phyloP scores from a whole-genome alignment of 2,329 filamentous ascomycete genomes.

The Neofusicoccum kwambonambiense region DNA sequence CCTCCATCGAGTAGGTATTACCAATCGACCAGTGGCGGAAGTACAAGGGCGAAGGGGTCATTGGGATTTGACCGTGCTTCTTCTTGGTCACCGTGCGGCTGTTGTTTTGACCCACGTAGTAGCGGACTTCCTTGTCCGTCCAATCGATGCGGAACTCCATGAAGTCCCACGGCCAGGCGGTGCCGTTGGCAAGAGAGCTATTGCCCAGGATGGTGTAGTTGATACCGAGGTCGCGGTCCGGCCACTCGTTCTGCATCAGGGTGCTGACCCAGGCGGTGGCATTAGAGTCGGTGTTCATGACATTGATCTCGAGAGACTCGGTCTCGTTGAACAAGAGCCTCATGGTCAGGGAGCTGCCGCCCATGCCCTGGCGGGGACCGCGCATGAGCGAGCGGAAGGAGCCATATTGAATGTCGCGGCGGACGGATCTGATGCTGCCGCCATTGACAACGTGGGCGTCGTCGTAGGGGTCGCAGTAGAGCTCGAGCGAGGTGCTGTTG shows the following conservation, averaged over 20 bases:
- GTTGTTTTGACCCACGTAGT: constrained; percentile 41
- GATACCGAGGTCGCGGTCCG: constrained; percentile 35
- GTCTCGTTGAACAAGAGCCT: constrained; percentile 47
- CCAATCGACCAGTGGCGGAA: constrained; percentile 52
- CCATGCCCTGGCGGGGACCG: constrained; percentile 34
- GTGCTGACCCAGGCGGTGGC: constrained; percentile 40
- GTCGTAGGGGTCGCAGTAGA: constrained; percentile 35
- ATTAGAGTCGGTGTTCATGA: constrained; percentile 46
- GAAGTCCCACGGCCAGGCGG: constrained; percentile 43
- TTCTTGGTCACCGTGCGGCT: constrained; percentile 35
- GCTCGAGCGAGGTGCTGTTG: constrained; percentile 31
- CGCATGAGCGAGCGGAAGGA: constrained; percentile 47
- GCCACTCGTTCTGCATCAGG: constrained; percentile 40
- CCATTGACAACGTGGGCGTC: constrained; percentile 45
- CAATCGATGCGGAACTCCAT: constrained; percentile 50
- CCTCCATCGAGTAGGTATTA: constrained; percentile 45
- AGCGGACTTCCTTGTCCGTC: constrained; percentile 44
- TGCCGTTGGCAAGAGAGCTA: constrained; percentile 29
- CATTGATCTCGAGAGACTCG: constrained; percentile 43
- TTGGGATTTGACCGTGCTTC: constrained; percentile 36
- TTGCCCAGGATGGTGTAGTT: constrained; percentile 44
- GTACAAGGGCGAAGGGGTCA: constrained; percentile 42
- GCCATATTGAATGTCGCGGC: constrained; percentile 50
- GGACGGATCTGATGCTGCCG: constrained; percentile 41
- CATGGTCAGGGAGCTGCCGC: constrained; percentile 49